phyloP scores from a whole-genome alignment of 2,329 filamentous ascomycete genomes.

The Sporothrix pseudoabietina region DNA sequence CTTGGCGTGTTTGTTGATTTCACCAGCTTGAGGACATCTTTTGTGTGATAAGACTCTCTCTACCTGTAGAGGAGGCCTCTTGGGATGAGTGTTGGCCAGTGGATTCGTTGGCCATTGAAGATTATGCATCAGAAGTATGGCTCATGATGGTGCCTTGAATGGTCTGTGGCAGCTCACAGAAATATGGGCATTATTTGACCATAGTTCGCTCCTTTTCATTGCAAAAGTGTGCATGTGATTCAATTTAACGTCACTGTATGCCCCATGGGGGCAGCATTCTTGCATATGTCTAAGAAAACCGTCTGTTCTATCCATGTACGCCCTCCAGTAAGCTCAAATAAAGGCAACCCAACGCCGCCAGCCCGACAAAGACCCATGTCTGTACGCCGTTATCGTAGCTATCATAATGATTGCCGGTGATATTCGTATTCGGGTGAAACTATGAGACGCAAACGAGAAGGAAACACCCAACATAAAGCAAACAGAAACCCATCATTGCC shows the following conservation, averaged over 20 bases:
- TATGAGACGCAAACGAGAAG: background rate
- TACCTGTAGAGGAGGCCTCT: background rate
- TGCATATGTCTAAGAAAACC: background rate
- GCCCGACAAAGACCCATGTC: background rate
- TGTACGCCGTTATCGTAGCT: conserved; percentile 2
- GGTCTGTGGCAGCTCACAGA: no score
- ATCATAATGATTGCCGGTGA: background rate
- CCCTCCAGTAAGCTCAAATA: background rate
- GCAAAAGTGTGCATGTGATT: background rate
- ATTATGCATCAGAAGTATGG: background rate
- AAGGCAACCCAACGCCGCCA: background rate
- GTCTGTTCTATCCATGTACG: background rate
- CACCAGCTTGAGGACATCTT: background rate
- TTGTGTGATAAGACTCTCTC: background rate
- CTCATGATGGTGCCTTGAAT: background rate
- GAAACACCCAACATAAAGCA: background rate
- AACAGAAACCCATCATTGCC: background rate
- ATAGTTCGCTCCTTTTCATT: background rate
- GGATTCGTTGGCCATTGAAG: background rate
- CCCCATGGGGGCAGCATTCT: background rate
- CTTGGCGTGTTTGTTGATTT: background rate
- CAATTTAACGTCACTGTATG: background rate
- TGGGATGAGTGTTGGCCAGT: background rate
- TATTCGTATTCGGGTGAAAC: background rate
- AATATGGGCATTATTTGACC: background rate